Evolutionary conservation across 192 early-diverging fungal species (phyloP).

Genomic region (Gaertneriomyces sp.): DNA sequence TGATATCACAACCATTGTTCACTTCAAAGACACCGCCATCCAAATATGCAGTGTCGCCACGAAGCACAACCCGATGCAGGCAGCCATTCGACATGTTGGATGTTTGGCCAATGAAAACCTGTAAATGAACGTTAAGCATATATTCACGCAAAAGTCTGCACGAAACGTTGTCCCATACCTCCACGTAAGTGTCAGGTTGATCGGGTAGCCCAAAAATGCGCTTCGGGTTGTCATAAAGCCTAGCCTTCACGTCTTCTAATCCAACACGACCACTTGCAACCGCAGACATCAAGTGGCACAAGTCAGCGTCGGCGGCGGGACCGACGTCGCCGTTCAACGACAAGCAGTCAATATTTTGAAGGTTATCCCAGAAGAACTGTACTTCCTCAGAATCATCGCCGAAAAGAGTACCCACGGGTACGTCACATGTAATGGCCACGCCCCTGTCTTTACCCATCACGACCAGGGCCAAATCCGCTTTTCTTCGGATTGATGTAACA

Average conservation of each 20-base stretch:
- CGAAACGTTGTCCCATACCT: slow-evolving; percentile 36
- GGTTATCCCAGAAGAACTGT: slow-evolving; percentile 72
- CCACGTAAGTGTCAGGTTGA: slow-evolving; percentile 90
- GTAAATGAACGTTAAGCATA: no score
- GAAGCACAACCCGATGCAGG: slow-evolving; percentile 87
- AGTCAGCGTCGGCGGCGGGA: slow-evolving; percentile 50
- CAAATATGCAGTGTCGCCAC: slow-evolving; percentile 78
- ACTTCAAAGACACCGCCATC: slow-evolving; percentile 69
- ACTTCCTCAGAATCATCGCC: slow-evolving; percentile 12
- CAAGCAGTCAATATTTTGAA: slow-evolving; percentile 88
- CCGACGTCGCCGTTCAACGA: slow-evolving; percentile 69
- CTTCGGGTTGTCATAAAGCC: slow-evolving; percentile 81
- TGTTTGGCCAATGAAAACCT: not conserved
- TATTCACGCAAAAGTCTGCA: no score
- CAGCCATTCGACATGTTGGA: slow-evolving; percentile 46
- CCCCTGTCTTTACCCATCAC: slow-evolving; percentile 82
- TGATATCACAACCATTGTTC: slow-evolving; percentile 48
- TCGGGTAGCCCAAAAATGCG: slow-evolving; percentile 89
- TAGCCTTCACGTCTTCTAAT: slow-evolving; percentile 69
- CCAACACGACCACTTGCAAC: slow-evolving; percentile 74
- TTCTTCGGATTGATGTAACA: slow-evolving; percentile 74
- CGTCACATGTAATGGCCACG: slow-evolving; percentile 86
- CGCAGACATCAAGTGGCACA: slow-evolving; percentile 79
- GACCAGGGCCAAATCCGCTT: slow-evolving; percentile 83
- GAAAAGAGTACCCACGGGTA: slow-evolving; percentile 84